Evolutionary conservation across 192 early-diverging fungal species (phyloP), one percentile per base, ranked within the genome.

Genomic region (Phycomyces nitens): DNA sequence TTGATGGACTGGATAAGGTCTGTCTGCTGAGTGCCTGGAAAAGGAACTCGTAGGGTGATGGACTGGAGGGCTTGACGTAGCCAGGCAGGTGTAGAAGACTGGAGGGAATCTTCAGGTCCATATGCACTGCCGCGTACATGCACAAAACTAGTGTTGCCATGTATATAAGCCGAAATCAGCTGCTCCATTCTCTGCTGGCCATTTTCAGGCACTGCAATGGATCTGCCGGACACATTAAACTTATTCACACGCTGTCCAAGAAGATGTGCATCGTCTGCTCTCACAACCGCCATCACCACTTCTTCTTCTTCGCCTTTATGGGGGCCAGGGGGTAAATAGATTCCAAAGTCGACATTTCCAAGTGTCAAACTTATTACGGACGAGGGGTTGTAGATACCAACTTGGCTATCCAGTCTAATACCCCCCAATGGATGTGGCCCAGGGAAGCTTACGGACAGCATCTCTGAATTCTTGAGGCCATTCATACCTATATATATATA

Each of bases 271-370:
- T 76, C 42, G 0, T 34, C 11, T 1, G 68, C 73, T 22, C 43
- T 56, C 12, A 75, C 73, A 22, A 75, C 20, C 3, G 64, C 73
- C 27, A 75, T 70, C 54, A 62, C 12, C 22, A 56, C 61, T 8
- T 75, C 73, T 42, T 61, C 53, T 40, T 49, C 52, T 47, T 15
- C 49, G 56, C 43, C 52, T 40, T 52, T 12, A 16, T 21, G 8
- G 69, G 23, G 44, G 44, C 44, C 44, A 40, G 43, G 16, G 7
- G 58, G 69, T 5, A 71, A 57, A 54, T 58, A 68, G 29, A 76
- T 76, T 18, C 65, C 74, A 42, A 76, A 76, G 26, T 76, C 62
- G 4, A 76, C 56, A 60, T 76, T 54, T 18, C 74, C 74, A 15
- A 76, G 20, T 15, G 16, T 53, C 10, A 76, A 24, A 22, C 74